Base-by-base conservation (phyloP, 495 filamentous ascomycete genomes). In the Talaromyces borbonicus region DNA sequence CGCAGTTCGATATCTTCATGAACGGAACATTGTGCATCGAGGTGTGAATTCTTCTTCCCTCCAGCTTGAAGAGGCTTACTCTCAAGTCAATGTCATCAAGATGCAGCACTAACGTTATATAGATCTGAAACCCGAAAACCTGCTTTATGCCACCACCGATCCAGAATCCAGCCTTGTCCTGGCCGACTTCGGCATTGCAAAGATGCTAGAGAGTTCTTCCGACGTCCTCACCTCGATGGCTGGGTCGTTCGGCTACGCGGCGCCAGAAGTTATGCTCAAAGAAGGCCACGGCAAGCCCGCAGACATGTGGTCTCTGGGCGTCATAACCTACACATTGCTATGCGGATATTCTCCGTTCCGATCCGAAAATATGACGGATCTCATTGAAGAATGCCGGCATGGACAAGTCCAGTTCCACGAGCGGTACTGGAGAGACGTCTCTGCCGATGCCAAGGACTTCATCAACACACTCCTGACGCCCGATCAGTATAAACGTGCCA, bases 81-180 rank as follows among this genome's bases (percentile, higher is more conserved):
- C n/a, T n/a, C n/a, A n/a, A n/a, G n/a, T n/a, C n/a, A n/a, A n/a
- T n/a, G n/a, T n/a, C n/a, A 48, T 43, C 9, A 51, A 8, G 0
- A n/a, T 12, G 8, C 18, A 3, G 8, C n/a, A 24, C 9, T 18
- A 18, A 41, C 23, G n/a, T n/a, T n/a, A 14, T n/a, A 8, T 14
- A 97, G 92, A 99, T 68, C 74, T 99, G 60, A 99, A 99, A 67
- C 92, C 92, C 43, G 92, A 99, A 64, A 99, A 99, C 58, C 78
- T 99, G 6, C 80, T 99, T 42, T 99, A 99, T 56, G 80, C 90
- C 31, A 92, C 87, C 31, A 77, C 76, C 40, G 76, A 81, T 12
- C 49, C 78, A 37, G 65, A 86, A 50, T 97, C 92, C 12, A 79
- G 85, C 35, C 75, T 99, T 18, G 92, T 99, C 3, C 75, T 99